Evolutionary conservation across 768 basidiomycete species (phyloP).

Genomic region (Trichaptum fuscoviolaceum): DNA sequence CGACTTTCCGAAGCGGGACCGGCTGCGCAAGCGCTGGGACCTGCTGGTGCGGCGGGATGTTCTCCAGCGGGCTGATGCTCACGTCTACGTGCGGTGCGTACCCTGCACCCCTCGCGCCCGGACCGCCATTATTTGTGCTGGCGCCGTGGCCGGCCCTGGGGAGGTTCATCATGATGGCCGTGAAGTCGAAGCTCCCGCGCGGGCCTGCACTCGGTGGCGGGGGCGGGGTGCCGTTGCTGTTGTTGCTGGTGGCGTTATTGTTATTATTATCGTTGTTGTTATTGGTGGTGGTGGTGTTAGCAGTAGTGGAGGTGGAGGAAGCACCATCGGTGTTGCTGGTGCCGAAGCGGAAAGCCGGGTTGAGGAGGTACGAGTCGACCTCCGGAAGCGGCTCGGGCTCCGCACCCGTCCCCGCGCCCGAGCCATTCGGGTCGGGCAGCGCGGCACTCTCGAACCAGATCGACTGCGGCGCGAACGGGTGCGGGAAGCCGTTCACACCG

Average conservation of each 20-base stretch:
- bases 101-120: too few relatives aligned
- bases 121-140: too few relatives aligned
- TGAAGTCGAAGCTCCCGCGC: background rate
- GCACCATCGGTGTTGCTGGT: background rate
- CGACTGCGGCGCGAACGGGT: background rate
- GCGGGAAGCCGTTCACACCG: background rate
- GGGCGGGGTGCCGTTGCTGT: too few relatives aligned
- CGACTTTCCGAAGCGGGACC: background rate
- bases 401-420: background rate
- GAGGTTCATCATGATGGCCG: background rate
- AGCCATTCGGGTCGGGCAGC: background rate
- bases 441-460: background rate
- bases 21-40: background rate
- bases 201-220: background rate
- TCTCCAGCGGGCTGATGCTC: constrained; percentile 1
- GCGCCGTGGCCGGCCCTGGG: too few relatives aligned
- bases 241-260: too few relatives aligned
- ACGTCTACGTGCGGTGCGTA: background rate
- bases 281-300: too few relatives aligned
- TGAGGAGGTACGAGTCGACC: background rate
- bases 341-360: background rate
- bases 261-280: too few relatives aligned
- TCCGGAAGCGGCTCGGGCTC: background rate
- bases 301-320: too few relatives aligned
- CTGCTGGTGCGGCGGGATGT: constrained; percentile 4